These are phyloP conservation scores for Fusarium dimerum DNA, from an alignment of 2,329 filamentous ascomycete genomes.

Conservation along the genomic window DNA sequence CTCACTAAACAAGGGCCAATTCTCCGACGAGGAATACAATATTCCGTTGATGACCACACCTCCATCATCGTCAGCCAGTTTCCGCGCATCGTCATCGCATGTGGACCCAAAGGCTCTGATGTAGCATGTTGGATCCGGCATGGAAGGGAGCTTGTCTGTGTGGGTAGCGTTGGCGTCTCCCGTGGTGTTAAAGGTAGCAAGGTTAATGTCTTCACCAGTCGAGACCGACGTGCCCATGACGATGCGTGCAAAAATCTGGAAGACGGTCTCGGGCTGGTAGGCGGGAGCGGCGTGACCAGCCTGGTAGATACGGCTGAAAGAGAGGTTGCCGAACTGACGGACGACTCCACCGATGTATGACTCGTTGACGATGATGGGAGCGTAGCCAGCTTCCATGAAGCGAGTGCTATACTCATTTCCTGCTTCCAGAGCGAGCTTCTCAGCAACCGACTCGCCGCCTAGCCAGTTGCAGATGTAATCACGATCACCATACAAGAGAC, in stretches of 20 bases:
- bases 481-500: slow-evolving; percentile 68
- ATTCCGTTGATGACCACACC: slow-evolving; percentile 64
- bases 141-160: slow-evolving; percentile 51
- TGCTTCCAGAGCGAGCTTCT: slow-evolving; percentile 57
- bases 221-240: slow-evolving; percentile 57
- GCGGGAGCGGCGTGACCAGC: slow-evolving; percentile 64
- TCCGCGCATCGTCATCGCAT: slow-evolving; percentile 53
- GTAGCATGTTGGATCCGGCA: slow-evolving; percentile 59
- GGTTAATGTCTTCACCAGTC: slow-evolving; percentile 54
- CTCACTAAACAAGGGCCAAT: slow-evolving; percentile 42
- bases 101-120: slow-evolving; percentile 52
- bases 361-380: slow-evolving; percentile 68
- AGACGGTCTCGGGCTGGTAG: slow-evolving; percentile 61
- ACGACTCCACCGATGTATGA: slow-evolving; percentile 71
- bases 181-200: slow-evolving; percentile 54
- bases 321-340: slow-evolving; percentile 74
- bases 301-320: slow-evolving; percentile 67
- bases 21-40: slow-evolving; percentile 44
- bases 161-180: slow-evolving; percentile 60
- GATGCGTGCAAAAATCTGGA: slow-evolving; percentile 62
- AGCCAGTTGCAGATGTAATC: slow-evolving; percentile 68
- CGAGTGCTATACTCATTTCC: slow-evolving; percentile 47
- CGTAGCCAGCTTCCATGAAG: slow-evolving; percentile 71
- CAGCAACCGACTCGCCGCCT: slow-evolving; percentile 73
- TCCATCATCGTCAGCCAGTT: slow-evolving; percentile 47